Conservation (phyloP, 305 asterid genomes). For the Fraxinus nigra region DNA sequence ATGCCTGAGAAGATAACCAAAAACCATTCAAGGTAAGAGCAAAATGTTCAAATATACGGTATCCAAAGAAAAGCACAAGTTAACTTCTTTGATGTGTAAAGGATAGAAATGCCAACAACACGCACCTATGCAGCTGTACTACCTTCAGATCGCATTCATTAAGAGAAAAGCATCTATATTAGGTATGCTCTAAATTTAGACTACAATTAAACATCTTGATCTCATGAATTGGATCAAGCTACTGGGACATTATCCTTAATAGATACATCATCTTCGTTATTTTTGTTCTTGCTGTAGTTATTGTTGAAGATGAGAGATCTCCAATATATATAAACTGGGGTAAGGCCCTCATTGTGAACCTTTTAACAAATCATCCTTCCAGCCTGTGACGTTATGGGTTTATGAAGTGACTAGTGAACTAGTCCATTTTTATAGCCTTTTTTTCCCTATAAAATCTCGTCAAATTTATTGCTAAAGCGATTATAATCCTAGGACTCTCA, state of each 20-base stretch:
- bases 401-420: neutral
- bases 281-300: neutral
- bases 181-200: neutral
- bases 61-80: neutral
- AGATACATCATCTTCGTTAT: neutral
- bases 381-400: slow-evolving; percentile 1
- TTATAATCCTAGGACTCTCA: neutral
- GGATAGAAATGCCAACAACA: neutral
- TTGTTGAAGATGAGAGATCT: neutral
- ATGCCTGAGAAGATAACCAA: slow-evolving; percentile 63
- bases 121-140: neutral
- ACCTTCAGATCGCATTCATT: neutral
- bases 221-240: slow-evolving; percentile 5
- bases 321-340: slow-evolving; percentile 1
- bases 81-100: slow-evolving; percentile 4
- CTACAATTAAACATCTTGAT: slow-evolving; percentile 15
- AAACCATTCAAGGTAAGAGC: slow-evolving; percentile 19
- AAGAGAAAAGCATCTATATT: neutral
- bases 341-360: slow-evolving; percentile 12
- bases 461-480: neutral
- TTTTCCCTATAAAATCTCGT: neutral
- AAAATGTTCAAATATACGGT: neutral
- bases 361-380: slow-evolving; percentile 10
- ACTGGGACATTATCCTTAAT: slow-evolving; percentile 5
- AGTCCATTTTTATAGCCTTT: neutral